Evolutionary conservation across 192 early-diverging fungal species (phyloP), one percentile per base, ranked within the genome.

Genomic region (Umbelopsis sp.): DNA sequence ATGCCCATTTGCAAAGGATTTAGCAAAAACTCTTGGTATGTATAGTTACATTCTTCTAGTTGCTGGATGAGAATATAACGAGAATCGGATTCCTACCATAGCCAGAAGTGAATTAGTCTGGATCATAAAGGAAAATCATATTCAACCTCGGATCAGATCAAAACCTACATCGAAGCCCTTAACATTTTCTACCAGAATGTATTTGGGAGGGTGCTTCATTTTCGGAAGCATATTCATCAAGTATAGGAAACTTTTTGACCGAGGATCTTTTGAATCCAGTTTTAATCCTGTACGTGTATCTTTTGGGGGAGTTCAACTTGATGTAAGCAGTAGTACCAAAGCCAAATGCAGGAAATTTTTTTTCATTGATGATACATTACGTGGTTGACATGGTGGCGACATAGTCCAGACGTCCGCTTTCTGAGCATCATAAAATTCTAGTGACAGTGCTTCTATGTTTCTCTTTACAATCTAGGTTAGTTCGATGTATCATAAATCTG

Each of bases 371-470:
- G 41, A 71, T 74, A 56, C 29, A 10, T 17, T 62, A 62, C 56
- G 81, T 22, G 91, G 93, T 75, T 95, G 92, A 80, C 92, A 93
- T 8, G 91, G 93, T 71, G 92, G 93, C 14, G 91, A 92, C 90
- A 95, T 89, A 32, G 89, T 84, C 90, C 90, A 93, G 26, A 93
- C 82, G 73, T 94, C 88, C 16, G 91, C 88, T 34, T 78, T 73
- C 49, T 89, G 74, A 3, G 82, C 82, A 70, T 88, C 89, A 52
- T 89, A 91, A 74, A 88, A 73, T 26, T 83, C 74, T 41, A 85
- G 75, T 10, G 83, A 78, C 67, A 90, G 74, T 2, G 87, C 81
- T 70, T 93, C 91, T 47, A 92, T 93, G 6, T 62, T 62, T 62
- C 56, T 62, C 56, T 62, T 32, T 12, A 20, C 12, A 34, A 17